phyloP scores from a whole-genome alignment of 169 alveolate species.

The Cystoisospora suis region DNA sequence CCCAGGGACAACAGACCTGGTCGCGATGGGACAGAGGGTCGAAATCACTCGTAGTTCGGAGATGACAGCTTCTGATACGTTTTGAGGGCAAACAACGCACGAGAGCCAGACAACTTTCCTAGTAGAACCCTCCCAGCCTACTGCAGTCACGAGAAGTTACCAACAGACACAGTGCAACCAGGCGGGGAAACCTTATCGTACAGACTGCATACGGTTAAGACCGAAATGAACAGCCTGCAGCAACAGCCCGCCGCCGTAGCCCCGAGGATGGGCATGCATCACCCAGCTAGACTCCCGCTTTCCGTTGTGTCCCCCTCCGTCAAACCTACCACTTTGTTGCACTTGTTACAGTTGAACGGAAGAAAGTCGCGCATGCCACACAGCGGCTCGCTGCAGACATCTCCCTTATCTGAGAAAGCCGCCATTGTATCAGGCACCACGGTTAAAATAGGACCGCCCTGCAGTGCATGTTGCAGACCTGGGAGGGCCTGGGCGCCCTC shows the following conservation, averaged over 20 bases:
- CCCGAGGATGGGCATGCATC: background rate
- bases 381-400: conserved; percentile 49
- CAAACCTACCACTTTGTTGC: conserved; percentile 47
- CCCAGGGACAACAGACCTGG: too few species aligned
- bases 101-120: too few species aligned
- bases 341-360: conserved; percentile 57
- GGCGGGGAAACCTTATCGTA: background rate
- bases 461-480: background rate
- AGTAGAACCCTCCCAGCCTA: too few species aligned
- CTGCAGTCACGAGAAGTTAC: background rate
- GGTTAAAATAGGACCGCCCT: background rate
- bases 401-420: conserved; percentile 55
- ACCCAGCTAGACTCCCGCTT: background rate
- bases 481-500: background rate
- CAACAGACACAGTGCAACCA: background rate
- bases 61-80: too few species aligned
- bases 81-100: too few species aligned
- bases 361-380: conserved; percentile 59
- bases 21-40: too few species aligned
- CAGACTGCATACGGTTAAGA: background rate
- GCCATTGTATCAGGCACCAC: conserved; percentile 36
- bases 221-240: background rate
- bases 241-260: too few species aligned
- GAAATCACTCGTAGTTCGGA: too few species aligned
- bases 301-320: background rate